Evolutionary conservation across 2,329 filamentous ascomycete genomes (phyloP), one percentile per base, ranked within the genome.

Genomic region (Chaetomiaceae sp.): DNA sequence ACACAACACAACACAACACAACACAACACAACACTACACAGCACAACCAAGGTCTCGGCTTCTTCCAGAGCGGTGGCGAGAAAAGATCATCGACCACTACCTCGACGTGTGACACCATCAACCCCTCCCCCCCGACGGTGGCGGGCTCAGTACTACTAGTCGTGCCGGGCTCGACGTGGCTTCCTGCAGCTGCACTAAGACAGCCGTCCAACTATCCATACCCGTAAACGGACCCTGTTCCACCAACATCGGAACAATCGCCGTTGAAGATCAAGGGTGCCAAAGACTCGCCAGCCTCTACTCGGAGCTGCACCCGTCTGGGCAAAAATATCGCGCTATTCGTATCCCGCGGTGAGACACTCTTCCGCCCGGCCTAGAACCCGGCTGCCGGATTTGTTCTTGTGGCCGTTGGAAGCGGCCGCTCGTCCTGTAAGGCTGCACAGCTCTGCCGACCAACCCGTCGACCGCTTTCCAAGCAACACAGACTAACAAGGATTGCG

Each of bases 351-450:
- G 45, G 48, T 58, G 54, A 61, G 58, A 57, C 58, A 60, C 25
- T 43, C 23, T 48, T 23, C 30, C 45, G 46, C 36, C 45, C 53
- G 51, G 53, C 60, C 57, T 52, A 53, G 41, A 43, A 58, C 55
- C 61, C 60, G 51, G 59, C 49, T 55, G 51, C 51, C 48, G 61
- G 61, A 56, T 58, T 55, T 38, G 52, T 57, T 51, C 51, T 45
- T 53, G 57, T 59, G 54, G n/a, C 48, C 45, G 50, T 49, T 56
- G 49, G 48, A 51, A 46, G 48, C 49, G 30, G 50, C 49, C 48
- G 27, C 45, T 34, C 29, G 14, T 53, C 48, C 48, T 46, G 56
- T 56, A 56, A 48, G 55, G 56, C 49, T 53, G 29, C 49, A 51
- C 50, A 37, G 42, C 13, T 42, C 18, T 29, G n/a, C n/a, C n/a